Base-by-base conservation (phyloP, 2,329 filamentous ascomycete species). In the Pezicula neosporulosa region DNA sequence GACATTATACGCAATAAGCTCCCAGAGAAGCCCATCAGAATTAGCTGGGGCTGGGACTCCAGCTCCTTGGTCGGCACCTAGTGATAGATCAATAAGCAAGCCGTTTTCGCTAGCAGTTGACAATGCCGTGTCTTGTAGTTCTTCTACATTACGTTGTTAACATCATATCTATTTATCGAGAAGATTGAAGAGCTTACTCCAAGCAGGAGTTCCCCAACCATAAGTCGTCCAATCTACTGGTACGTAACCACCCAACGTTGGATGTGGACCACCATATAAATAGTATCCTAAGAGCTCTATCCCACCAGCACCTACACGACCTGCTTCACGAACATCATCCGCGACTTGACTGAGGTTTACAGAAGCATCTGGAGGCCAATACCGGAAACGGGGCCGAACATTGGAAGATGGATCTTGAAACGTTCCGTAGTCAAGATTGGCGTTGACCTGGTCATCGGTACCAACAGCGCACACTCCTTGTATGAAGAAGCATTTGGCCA, bases 31-130 rank as follows among this genome's bases (percentile, higher is more conserved):
- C 0, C 70, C 72, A 5, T 69, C 66, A 38, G 66, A 61, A 19
- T 64, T 57, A 1, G 53, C 49, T 0, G 57, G 53, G 0, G 69
- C 66, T 1, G 74, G 74, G 2, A 76, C 72, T 13, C 76, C 76
- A 33, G 70, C 66, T 2, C 75, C 76, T 57, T 77, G 72, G 54
- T 74, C 76, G 0, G 75, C 70, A 0, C 75, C 75, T 0, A 77
- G 43, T 0, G 70, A 64, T 56, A 75, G 73, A 54, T 78, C 75
- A 56, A 78, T 67, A 4, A 70, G 51, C 12, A 77, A 41, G 0
- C 61, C 68, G 15, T 66, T 51, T 0, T 72, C 66, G 8, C 66
- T 60, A 10, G 63, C 58, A 0, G 70, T 68, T 48, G 67, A 65
- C 63, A 63, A 47, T 1, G 55, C 55, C 4, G 35, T 52, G 38